Base-by-base conservation (phyloP, 805 yeast genomes). In the Yamadazyma phyllophila region DNA sequence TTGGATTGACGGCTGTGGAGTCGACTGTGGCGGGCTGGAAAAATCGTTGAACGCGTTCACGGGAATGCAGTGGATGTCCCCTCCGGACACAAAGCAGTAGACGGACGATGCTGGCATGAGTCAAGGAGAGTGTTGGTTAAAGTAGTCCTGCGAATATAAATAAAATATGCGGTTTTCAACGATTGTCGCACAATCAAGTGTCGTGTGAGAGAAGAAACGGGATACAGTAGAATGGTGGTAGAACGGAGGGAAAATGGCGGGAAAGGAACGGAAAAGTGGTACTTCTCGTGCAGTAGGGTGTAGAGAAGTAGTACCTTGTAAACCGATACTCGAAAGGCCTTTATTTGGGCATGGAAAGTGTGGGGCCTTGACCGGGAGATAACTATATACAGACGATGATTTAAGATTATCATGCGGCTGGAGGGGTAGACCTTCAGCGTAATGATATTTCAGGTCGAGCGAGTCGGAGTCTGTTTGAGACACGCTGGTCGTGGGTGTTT, bases 31-130 rank as follows among this genome's bases (percentile, higher is more conserved):
- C 7, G 31, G 31, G 11, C 36, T 50, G 11, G 55, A 37, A 32
- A 39, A 49, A 14, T 48, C 53, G 29, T 50, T 52, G 30, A 54
- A 46, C 7, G 57, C 29, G 36, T 56, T 54, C 11, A 60, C 58
- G 11, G 66, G 65, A 5, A 60, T 53, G 46, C 61, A 62, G 37
- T 59, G 63, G n/a, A 62, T 52, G 30, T 50, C 49, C 5, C 60
- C 58, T 8, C 58, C 49, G 2, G 65, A 54, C 9, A 63, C 56
- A 44, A 63, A 63, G 44, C 66, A 63, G 49, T 63, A 60, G n/a
- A 60, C 59, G 29, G 66, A 57, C 36, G 42, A 24, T 15, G 42
- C 10, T 11, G 41, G 11, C 41, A 42, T 41, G 34, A 11, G 15
- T 34, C 33, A 16, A 36, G 20, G 32, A 20, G 36, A 24, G 24